A percentile compares a stretch with the other conserved stretches of the same genome.
Conservation (phyloP, 1,284 basidiomycete genomes). For the Ceratorhiza oryzae-sativae region DNA sequence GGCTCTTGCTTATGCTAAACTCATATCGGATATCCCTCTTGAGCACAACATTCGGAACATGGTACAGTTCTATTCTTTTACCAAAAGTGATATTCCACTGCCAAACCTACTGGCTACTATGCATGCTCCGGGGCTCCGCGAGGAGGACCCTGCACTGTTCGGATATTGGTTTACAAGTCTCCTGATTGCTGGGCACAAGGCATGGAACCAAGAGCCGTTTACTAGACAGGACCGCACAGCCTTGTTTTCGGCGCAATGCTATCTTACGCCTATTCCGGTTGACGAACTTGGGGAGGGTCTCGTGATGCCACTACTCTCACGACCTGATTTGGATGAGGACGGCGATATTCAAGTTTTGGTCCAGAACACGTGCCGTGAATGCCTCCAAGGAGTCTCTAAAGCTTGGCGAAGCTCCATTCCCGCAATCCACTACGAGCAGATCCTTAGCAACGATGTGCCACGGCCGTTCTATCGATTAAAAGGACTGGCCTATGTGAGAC, state of each 20-base stretch:
- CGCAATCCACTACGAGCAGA: neutral
- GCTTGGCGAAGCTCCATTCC: neutral
- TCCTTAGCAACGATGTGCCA: neutral
- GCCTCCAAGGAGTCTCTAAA: neutral
- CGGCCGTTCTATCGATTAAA: neutral
- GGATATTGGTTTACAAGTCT: neutral
- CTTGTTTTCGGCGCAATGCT: constrained; percentile 10
- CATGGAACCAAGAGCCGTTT: neutral
- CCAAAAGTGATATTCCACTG: neutral
- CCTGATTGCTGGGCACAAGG: neutral
- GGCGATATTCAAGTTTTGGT: neutral
- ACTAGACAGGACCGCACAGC: neutral
- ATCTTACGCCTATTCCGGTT: neutral
- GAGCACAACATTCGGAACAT: neutral
- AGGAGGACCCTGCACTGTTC: neutral
- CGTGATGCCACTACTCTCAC: neutral
- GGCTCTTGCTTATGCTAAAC: neutral
- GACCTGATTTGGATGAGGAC: neutral
- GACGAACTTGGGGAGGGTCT: neutral
- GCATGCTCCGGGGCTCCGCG: neutral
- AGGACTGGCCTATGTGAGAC: neutral
- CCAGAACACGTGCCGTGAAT: neutral
- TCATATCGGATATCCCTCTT: neutral
- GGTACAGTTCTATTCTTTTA: neutral
- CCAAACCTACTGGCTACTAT: neutral